Percentiles rank a stretch among this genome's conserved stretches.
Evolutionary conservation across 345 rosid genomes (phyloP).

Genomic region (Nephelium lappaceum): DNA sequence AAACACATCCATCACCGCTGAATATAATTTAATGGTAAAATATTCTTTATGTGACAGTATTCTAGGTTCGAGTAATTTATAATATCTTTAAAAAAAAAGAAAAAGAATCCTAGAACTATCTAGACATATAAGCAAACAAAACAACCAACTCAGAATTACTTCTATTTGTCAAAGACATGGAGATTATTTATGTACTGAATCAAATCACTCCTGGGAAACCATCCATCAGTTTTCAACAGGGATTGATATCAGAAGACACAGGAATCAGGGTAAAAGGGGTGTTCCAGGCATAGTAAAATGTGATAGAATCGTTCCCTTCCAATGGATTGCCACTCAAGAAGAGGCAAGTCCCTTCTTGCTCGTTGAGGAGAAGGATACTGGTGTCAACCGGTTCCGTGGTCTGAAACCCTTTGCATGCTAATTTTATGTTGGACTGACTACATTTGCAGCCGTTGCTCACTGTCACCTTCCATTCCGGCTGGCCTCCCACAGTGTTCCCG

Average conservation of each 20-base stretch:
- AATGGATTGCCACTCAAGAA: slow-evolving; percentile 24
- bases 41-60: no score
- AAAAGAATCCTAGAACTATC: neutral
- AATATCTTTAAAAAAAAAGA: no score
- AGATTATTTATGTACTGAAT: no score
- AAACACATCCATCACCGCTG: no score
- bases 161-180: no score
- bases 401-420: slow-evolving; percentile 27
- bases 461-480: slow-evolving; percentile 32
- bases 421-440: slow-evolving; percentile 1
- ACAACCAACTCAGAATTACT: no score
- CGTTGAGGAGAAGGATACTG: neutral
- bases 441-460: slow-evolving; percentile 26
- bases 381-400: slow-evolving; percentile 5
- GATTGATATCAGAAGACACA: neutral
- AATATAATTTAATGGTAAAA: no score
- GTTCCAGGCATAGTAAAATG: slow-evolving; percentile 36
- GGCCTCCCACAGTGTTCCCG: slow-evolving; percentile 8
- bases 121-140: no score
- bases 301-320: neutral
- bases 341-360: slow-evolving; percentile 21
- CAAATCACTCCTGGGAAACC: neutral
- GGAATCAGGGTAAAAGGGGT: slow-evolving; percentile 27
- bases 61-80: no score
- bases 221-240: neutral